Conservation (phyloP, 768 basidiomycete species). For the Boletus sensibilis region DNA sequence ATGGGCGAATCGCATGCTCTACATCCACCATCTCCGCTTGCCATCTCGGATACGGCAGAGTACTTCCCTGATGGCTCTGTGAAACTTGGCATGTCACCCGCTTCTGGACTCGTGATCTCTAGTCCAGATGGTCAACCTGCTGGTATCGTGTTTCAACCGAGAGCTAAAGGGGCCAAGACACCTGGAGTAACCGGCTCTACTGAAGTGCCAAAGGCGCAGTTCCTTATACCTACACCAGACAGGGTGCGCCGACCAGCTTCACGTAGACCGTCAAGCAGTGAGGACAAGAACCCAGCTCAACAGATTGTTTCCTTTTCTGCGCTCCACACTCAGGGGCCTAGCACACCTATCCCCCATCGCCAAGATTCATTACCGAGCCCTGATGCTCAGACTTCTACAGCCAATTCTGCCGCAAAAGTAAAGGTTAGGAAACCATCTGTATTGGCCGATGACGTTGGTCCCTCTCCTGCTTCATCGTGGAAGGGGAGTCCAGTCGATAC, state of each 20-base stretch:
- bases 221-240: conserved; percentile 30
- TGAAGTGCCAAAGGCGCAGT: conserved; percentile 48
- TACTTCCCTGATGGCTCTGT: conserved; percentile 62
- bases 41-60: conserved; percentile 70
- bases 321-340: conserved; percentile 22
- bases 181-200: conserved; percentile 35
- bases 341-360: conserved; percentile 14
- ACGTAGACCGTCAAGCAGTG: conserved; percentile 28
- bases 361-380: conserved; percentile 28
- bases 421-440: conserved; percentile 34
- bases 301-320: conserved; percentile 30
- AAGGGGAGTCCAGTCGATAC: conserved; percentile 29
- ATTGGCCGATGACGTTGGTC: conserved; percentile 26
- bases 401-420: conserved; percentile 12
- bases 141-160: conserved; percentile 95
- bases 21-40: conserved; percentile 67
- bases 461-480: conserved; percentile 17
- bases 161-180: conserved; percentile 40
- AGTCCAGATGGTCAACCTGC: conserved; percentile 90
- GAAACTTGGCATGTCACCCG: conserved; percentile 71
- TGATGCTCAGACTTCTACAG: conserved; percentile 13
- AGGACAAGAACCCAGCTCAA: conserved; percentile 28
- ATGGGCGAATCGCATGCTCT: conserved; percentile 37
- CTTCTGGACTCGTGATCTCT: conserved; percentile 86
- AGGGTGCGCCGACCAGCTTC: conserved; percentile 26